Evolutionary conservation across 2,329 filamentous ascomycete species (phyloP).

Genomic region (Stemphylium vesicarium): DNA sequence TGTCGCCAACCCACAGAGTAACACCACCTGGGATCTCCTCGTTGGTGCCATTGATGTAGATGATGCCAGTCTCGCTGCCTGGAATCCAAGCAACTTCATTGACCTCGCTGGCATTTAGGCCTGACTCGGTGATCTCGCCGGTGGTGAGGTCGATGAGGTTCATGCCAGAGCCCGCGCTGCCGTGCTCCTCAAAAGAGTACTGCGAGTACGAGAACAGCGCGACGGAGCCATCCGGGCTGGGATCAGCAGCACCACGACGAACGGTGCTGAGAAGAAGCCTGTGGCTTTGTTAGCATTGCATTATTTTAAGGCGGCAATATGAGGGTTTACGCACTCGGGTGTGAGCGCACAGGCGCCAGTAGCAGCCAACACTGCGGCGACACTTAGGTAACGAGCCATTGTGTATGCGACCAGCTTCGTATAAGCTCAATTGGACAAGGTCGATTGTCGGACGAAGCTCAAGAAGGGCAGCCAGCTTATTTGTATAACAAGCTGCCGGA

Average conservation of each 20-base stretch:
- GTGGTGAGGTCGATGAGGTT: slow-evolving; percentile 42
- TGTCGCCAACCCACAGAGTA: slow-evolving; percentile 45
- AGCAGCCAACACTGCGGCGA: slow-evolving; percentile 43
- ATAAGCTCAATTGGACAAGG: slow-evolving; percentile 35
- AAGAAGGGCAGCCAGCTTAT: slow-evolving; percentile 29
- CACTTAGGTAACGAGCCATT: slow-evolving; percentile 45
- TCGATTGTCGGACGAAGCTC: slow-evolving; percentile 24
- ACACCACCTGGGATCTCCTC: slow-evolving; percentile 57
- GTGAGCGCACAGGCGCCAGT: slow-evolving; percentile 43
- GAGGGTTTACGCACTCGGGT: slow-evolving; percentile 38
- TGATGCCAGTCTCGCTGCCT: slow-evolving; percentile 58
- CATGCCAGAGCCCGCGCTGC: slow-evolving; percentile 59
- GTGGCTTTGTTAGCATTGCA: slow-evolving; percentile 1
- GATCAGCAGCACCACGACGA: slow-evolving; percentile 70
- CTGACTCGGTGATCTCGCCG: slow-evolving; percentile 41
- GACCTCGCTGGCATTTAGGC: slow-evolving; percentile 41
- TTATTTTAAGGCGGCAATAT: neutral
- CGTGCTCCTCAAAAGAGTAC: slow-evolving; percentile 80
- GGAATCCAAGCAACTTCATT: slow-evolving; percentile 45
- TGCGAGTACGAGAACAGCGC: slow-evolving; percentile 73
- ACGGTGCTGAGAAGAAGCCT: slow-evolving; percentile 70
- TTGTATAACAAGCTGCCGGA: slow-evolving; percentile 24
- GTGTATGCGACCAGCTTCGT: slow-evolving; percentile 34
- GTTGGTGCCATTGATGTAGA: slow-evolving; percentile 68
- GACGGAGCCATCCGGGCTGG: slow-evolving; percentile 69